Conservation (phyloP, 306 rosid genomes). For the Cercis canadensis region DNA sequence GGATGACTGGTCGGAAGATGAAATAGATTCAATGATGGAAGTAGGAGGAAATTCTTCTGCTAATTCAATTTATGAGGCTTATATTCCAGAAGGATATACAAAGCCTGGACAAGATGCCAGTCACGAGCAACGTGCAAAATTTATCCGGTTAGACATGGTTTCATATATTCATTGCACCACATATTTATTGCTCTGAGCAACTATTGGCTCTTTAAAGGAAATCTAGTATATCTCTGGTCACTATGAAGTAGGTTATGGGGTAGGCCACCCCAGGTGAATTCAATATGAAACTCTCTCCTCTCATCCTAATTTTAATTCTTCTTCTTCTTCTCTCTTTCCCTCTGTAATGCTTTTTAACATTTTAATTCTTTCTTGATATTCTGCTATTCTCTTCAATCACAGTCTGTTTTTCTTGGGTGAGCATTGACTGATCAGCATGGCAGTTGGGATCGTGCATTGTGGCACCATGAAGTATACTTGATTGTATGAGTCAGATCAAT, state of each 20-base stretch:
- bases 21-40: conserved; percentile 89
- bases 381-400: conserved; percentile 5
- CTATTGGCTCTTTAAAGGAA: too few relatives aligned
- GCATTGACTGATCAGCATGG: background rate
- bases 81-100: conserved; percentile 75
- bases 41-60: conserved; percentile 96
- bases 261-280: background rate
- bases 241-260: conserved; percentile 31
- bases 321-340: background rate
- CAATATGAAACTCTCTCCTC: background rate
- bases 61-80: conserved; percentile 92
- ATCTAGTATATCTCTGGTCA: conserved; percentile 25
- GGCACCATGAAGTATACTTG: conserved; percentile 16
- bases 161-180: too few relatives aligned
- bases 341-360: conserved; percentile 19
- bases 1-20: conserved; percentile 98
- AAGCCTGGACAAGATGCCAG: conserved; percentile 85
- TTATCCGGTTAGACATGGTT: conserved; percentile 75
- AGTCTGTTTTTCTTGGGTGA: background rate
- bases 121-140: conserved; percentile 73
- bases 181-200: too few relatives aligned
- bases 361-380: conserved; percentile 28
- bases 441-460: conserved; percentile 13
- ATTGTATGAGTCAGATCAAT: conserved; percentile 15
- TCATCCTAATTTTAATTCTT: background rate